Evolutionary conservation across 257 asterid species (phyloP).

Genomic region (Solanum peruvianum): DNA sequence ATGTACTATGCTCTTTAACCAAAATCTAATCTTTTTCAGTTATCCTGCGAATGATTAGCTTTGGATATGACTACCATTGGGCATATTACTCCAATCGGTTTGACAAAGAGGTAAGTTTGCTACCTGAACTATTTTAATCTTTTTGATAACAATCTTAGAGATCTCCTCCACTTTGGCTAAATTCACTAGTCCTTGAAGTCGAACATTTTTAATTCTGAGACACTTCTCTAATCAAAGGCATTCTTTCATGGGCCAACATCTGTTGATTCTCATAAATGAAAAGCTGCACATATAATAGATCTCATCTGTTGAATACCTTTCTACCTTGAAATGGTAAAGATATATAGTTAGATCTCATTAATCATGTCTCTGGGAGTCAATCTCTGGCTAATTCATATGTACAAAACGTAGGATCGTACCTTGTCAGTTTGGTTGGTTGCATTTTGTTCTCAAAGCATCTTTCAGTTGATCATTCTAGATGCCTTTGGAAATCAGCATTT

Average conservation of each 20-base stretch:
- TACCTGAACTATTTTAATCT: neutral
- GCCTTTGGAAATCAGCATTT: neutral
- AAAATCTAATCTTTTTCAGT: slow-evolving; percentile 30
- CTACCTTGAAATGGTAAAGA: neutral
- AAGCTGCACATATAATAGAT: neutral
- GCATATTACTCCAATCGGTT: slow-evolving; percentile 36
- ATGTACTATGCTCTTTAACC: neutral
- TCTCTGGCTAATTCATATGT: neutral
- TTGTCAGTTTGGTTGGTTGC: neutral
- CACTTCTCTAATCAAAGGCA: neutral
- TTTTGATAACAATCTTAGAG: neutral
- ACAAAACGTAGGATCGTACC: neutral
- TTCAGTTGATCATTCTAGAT: neutral
- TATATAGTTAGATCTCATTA: neutral
- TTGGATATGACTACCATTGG: slow-evolving; percentile 94
- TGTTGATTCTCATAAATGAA: neutral
- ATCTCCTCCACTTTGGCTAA: neutral
- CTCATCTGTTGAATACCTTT: neutral
- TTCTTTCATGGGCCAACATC: neutral
- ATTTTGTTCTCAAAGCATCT: neutral
- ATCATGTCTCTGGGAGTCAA: neutral
- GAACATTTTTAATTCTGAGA: neutral
- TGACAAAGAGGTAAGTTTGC: slow-evolving; percentile 55
- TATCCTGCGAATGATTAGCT: slow-evolving; percentile 94
- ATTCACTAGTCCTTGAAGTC: neutral